phyloP scores from a whole-genome alignment of 2,329 filamentous ascomycete species.

The Ophiocordyceps robertsii region DNA sequence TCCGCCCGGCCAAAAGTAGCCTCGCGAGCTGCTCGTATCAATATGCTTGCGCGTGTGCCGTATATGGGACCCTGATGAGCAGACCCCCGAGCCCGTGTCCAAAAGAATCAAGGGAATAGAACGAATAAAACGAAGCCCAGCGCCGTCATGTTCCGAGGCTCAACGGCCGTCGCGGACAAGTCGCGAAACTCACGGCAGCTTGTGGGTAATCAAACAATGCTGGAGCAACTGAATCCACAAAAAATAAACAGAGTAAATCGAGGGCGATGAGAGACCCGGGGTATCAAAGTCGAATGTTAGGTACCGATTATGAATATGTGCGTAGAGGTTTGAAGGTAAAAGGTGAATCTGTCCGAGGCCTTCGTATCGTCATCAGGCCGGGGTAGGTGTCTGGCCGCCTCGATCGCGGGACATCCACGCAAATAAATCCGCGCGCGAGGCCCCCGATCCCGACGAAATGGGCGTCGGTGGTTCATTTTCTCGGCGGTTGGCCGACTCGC shows the following conservation, averaged over 20 bases:
- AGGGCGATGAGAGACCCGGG: conserved; percentile 8
- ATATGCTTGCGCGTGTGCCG: conserved; percentile 1
- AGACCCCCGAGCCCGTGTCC: background rate
- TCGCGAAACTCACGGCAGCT: background rate
- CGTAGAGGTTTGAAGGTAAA: background rate
- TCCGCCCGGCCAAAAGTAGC: too few species aligned
- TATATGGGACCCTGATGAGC: background rate
- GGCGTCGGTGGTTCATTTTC: conserved; percentile 19
- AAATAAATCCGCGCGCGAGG: conserved; percentile 28
- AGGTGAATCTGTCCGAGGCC: background rate
- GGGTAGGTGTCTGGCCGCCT: conserved; percentile 13
- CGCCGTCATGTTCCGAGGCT: background rate
- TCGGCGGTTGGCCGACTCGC: conserved; percentile 31
- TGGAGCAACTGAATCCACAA: conserved; percentile 5
- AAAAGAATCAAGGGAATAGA: too few species aligned
- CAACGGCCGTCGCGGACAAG: background rate
- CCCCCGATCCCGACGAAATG: conserved; percentile 13
- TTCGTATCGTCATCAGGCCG: conserved; percentile 6
- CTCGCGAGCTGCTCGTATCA: background rate
- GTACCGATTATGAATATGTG: conserved; percentile 17
- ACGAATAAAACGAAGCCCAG: background rate
- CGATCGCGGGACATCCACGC: conserved; percentile 38
- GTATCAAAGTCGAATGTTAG: conserved; percentile 24
- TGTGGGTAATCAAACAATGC: background rate
- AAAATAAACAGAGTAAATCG: conserved; percentile 1